Base-by-base conservation (phyloP, 768 basidiomycete genomes). In the Leucosporidium creatinivorum region DNA sequence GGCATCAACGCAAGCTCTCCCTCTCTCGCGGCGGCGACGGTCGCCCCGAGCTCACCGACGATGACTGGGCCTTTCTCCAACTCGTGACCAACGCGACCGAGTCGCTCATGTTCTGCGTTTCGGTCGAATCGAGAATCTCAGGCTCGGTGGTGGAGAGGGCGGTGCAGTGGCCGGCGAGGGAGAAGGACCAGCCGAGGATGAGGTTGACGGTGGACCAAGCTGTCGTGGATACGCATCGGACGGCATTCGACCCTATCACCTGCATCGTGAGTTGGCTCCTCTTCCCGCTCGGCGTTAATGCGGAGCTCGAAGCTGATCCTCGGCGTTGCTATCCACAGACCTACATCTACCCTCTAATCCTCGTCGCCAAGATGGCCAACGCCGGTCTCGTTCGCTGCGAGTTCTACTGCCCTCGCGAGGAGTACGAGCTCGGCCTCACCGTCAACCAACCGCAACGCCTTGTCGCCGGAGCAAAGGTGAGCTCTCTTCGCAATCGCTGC, bases 351-450 rank as follows among this genome's bases (percentile, higher is more conserved):
- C 28, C 52, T 18, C 26, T 55, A 17, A 62, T 62, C 52, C 61
- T 62, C 8, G n/a, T 62, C 52, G 23, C 36, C 52, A 62, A 62
- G 52, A 54, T 62, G 31, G 36, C 36, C 61, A 62, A 62, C 52
- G 23, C 61, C 17, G 61, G 52, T 33, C 61, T 55, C 61, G 8
- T 25, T 52, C 61, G 52, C 15, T 39, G 17, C 31, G n/a, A 26
- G 25, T 39, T 26, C n/a, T n/a, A 31, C 39, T 23, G 8, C n/a
- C 50, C 31, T n/a, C 26, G 31, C 21, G 50, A 25, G 2, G 30
- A 25, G 50, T 51, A 31, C 50, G 33, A 19, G 26, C 47, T 30
- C 28, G 28, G 28, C 5, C 8, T 51, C 31, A 31, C 49, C 49
- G 17, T n/a, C 49, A 13, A 31, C 60, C 2, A 4, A 2, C 25